Percentiles rank a stretch among this genome's conserved stretches.
Conservation (phyloP, 768 basidiomycete genomes). For the Serendipita vermifera region DNA sequence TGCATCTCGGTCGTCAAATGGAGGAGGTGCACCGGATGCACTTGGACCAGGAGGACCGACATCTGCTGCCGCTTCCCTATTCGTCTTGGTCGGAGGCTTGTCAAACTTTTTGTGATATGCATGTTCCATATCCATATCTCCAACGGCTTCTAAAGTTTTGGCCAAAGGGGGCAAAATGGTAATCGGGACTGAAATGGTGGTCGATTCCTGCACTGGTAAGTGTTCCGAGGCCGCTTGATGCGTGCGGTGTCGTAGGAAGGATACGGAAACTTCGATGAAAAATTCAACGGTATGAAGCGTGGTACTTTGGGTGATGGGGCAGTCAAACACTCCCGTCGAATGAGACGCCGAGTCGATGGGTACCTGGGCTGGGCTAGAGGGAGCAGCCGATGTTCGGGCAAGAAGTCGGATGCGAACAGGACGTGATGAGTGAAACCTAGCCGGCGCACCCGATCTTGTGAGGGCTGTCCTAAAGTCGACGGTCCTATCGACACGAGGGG, state of each 20-base stretch:
- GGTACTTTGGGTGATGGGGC: slow-evolving; percentile 64
- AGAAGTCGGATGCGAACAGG: slow-evolving; percentile 69
- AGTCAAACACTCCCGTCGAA: slow-evolving; percentile 26
- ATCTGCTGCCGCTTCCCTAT: slow-evolving; percentile 55
- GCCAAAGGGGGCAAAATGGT: slow-evolving; percentile 61
- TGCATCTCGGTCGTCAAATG: slow-evolving; percentile 72
- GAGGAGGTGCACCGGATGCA: slow-evolving; percentile 57
- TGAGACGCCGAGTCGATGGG: slow-evolving; percentile 38
- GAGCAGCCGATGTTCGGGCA: slow-evolving; percentile 35
- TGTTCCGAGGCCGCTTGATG: slow-evolving; percentile 25
- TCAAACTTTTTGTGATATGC: slow-evolving; percentile 86
- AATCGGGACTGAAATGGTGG: slow-evolving; percentile 54
- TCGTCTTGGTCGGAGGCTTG: slow-evolving; percentile 57
- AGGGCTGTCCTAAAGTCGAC: slow-evolving; percentile 38
- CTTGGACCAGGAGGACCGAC: slow-evolving; percentile 59
- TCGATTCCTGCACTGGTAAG: slow-evolving; percentile 24
- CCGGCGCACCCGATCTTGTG: slow-evolving; percentile 80
- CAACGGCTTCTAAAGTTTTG: slow-evolving; percentile 57
- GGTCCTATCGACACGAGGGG: neutral
- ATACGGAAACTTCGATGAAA: slow-evolving; percentile 54
- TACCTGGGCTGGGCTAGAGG: slow-evolving; percentile 28
- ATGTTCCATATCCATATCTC: slow-evolving; percentile 42
- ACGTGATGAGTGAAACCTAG: slow-evolving; percentile 69
- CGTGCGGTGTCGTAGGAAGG: slow-evolving; percentile 56
- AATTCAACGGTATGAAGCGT: slow-evolving; percentile 77